phyloP scores from a whole-genome alignment of 2,329 filamentous ascomycete genomes.

The Sarocladium strictum region DNA sequence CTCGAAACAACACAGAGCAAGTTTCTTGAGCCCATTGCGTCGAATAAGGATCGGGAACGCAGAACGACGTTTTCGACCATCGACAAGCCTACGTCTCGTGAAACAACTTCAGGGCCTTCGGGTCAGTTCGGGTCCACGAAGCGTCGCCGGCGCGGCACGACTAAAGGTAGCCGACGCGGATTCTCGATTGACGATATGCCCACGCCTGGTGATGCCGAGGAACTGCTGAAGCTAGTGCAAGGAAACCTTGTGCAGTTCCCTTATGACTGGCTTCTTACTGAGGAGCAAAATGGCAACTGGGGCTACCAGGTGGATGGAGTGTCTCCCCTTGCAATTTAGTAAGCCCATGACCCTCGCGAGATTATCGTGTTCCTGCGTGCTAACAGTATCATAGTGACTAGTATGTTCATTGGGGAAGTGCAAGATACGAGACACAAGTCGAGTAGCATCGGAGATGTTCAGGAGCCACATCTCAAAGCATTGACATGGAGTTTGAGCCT shows the following conservation, averaged over 20 bases:
- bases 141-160: slow-evolving; percentile 62
- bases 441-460: not conserved
- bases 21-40: slow-evolving; percentile 24
- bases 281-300: slow-evolving; percentile 94
- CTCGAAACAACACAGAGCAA: slow-evolving; percentile 33
- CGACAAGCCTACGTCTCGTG: slow-evolving; percentile 40
- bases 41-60: slow-evolving; percentile 38
- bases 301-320: slow-evolving; percentile 94
- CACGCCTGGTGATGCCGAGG: slow-evolving; percentile 69
- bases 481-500: slow-evolving; percentile 8
- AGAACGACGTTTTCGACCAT: slow-evolving; percentile 51
- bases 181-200: slow-evolving; percentile 71
- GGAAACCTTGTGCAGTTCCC: slow-evolving; percentile 88
- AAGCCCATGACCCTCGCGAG: slow-evolving; percentile 34
- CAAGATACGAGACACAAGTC: too few species aligned
- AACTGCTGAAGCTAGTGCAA: slow-evolving; percentile 74
- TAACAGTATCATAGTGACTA: slow-evolving; percentile 28
- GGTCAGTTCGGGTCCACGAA: slow-evolving; percentile 44
- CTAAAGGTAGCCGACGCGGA: slow-evolving; percentile 60
- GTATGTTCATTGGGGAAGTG: too few species aligned
- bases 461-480: not conserved
- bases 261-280: slow-evolving; percentile 89
- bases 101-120: slow-evolving; percentile 23
- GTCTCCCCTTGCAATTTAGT: slow-evolving; percentile 96
- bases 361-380: slow-evolving; percentile 10